Evolutionary conservation across 441 rosid genomes (phyloP), one percentile per base, ranked within the genome.

Genomic region (Macaranga tanarius): DNA sequence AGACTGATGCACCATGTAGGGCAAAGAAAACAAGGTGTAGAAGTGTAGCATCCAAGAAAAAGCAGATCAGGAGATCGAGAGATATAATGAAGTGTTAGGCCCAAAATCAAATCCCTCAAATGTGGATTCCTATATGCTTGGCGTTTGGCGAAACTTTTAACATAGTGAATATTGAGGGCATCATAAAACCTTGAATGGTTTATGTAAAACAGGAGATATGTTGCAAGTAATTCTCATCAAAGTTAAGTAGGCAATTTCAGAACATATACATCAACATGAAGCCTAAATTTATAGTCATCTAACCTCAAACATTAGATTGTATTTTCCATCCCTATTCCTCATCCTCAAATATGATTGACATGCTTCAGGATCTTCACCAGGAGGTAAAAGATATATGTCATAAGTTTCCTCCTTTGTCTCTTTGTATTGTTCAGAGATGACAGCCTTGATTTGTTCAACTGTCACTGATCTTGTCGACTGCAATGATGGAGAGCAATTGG

Each of bases 331-430:
- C 67, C 96, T 88, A 79, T 95, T 95, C 83, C 99, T 89, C 99
- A 90, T 90, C 88, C 99, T 87, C 81, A 95, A 84, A 80, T 95
- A 90, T 9, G 99, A 95, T 75, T 91, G 99, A 59, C 99, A 95
- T 55, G 99, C 97, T 86, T 93, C 97, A 70, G 99, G 97, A 84
- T 95, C 98, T 88, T 95, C 97, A 64, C 97, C 98, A 11, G 99
- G 99, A 48, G 99, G 99, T 71, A 95, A 85, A 80, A 95, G 96
- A 89, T 91, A 95, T 75, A 93, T 93, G 85, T 93, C 99, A 72
- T 93, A 93, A 31, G 99, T 95, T 83, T 95, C 98, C 85, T 95
- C 99, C 17, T 79, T 83, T 70, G 77, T 80, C 86, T 93, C 99
- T 69, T 73, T 84, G 79, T 76, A 73, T n/a, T 72, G 85, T 72